Evolutionary conservation across 306 rosid genomes (phyloP), one percentile per base, ranked within the genome.

Genomic region (Luffa acutangula): DNA sequence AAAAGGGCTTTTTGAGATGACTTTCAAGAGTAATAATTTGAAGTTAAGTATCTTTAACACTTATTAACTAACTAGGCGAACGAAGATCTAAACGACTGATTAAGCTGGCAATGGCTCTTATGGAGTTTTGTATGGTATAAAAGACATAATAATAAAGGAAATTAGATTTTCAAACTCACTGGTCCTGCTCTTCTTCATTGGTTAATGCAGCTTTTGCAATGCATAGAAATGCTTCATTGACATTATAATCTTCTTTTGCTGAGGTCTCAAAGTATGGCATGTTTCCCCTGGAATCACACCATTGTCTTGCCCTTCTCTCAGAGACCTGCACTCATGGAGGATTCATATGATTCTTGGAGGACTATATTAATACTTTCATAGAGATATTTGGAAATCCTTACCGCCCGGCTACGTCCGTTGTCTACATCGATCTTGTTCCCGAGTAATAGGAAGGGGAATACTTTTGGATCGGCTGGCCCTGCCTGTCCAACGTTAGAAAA

Each of bases 191-290:
- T 17, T 81, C 97, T 75, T 94, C 97, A 84, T 85, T 92, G 85
- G 80, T 76, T 46, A 85, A 78, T 48, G 97, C 91, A 85, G 69
- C 79, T 84, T 85, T 83, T 37, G 98, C 98, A 36, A 85, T 90
- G 48, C 90, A 85, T 0, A 85, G 71, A 82, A 94, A 94, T 18
- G 97, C 95, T 48, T 89, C 97, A 2, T 92, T 94, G 36, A 94
- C 86, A 65, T 89, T 89, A 83, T 81, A 77, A 2, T 86, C 89
- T 74, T 94, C 92, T 85, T 92, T 94, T 3, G 97, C 98, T 3
- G 98, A 94, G 18, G 97, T 92, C 80, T 91, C 95, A 62, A 86
- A 89, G 88, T 94, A 92, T n/a, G 98, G 92, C 42, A 94, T 88
- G 83, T 87, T 91, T 41, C 97, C 97, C 75, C 89, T 84, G 0